These are phyloP conservation scores for Bipolaris gigantea DNA, from an alignment of 2,329 filamentous ascomycete species.

Conservation along the genomic window DNA sequence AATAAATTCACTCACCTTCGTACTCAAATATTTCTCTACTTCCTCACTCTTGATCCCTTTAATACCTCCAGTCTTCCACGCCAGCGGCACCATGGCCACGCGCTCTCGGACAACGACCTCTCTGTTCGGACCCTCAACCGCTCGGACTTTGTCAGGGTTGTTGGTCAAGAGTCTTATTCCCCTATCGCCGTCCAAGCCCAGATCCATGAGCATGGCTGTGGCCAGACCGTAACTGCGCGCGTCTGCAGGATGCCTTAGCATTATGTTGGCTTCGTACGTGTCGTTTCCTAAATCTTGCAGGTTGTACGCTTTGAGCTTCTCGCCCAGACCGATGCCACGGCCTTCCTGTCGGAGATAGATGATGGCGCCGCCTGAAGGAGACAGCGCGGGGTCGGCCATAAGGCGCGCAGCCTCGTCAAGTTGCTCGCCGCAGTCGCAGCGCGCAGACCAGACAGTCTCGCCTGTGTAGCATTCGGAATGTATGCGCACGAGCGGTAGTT, in stretches of 20 bases:
- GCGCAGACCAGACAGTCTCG: constrained; percentile 96
- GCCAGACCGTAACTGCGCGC: constrained; percentile 94
- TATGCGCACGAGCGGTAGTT: constrained; percentile 81
- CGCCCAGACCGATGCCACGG: constrained; percentile 87
- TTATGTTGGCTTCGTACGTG: constrained; percentile 91
- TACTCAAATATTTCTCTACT: constrained; percentile 90
- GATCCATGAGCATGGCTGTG: constrained; percentile 87
- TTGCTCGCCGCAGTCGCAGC: constrained; percentile 97
- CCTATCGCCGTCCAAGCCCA: constrained; percentile 69
- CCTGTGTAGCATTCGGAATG: constrained; percentile 99
- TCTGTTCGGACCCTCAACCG: constrained; percentile 86
- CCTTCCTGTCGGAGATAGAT: constrained; percentile 96
- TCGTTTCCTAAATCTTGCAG: constrained; percentile 96
- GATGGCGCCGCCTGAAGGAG: constrained; percentile 77
- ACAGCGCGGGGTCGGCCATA: constrained; percentile 71
- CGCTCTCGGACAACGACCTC: constrained; percentile 87
- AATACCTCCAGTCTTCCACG: constrained; percentile 78
- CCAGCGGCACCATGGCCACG: constrained; percentile 92
- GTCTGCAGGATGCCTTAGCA: constrained; percentile 90
- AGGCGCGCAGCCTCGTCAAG: constrained; percentile 92
- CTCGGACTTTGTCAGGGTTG: constrained; percentile 94
- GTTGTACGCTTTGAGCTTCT: constrained; percentile 98
- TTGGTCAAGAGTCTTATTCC: constrained; percentile 88
- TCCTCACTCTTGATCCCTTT: constrained; percentile 84
- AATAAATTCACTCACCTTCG: constrained; percentile 68